Evolutionary conservation across 441 rosid genomes (phyloP).

Genomic region (Euphorbia celastroides): DNA sequence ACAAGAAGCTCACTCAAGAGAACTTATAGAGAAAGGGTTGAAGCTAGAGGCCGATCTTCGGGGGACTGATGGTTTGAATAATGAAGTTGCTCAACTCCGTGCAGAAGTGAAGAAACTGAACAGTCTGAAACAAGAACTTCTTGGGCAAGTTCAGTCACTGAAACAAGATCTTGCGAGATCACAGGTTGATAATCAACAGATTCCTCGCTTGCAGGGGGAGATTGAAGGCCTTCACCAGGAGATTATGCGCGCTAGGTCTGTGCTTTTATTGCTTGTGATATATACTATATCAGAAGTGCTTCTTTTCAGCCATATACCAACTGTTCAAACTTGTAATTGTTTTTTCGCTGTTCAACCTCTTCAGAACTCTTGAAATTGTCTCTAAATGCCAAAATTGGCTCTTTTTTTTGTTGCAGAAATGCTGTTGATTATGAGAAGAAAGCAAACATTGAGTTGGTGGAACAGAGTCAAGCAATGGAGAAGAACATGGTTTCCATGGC

Average conservation of each 20-base stretch:
- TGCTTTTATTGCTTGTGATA: conserved; percentile 11
- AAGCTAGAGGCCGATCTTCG: conserved; percentile 87
- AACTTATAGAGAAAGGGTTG: conserved; percentile 75
- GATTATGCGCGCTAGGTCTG: conserved; percentile 84
- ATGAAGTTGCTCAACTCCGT: conserved; percentile 60
- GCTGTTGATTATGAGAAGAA: conserved; percentile 94
- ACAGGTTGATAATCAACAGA: conserved; percentile 79
- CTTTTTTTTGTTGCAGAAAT: conserved; percentile 41
- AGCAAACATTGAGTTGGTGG: conserved; percentile 83
- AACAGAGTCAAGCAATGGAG: conserved; percentile 92
- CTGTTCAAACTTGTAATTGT: no score
- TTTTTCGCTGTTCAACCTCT: neutral
- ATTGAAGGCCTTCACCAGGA: conserved; percentile 80
- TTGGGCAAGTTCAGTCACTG: conserved; percentile 64
- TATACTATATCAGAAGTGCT: neutral
- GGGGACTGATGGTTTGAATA: conserved; percentile 74
- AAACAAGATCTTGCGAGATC: conserved; percentile 60
- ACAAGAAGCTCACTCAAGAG: conserved; percentile 62
- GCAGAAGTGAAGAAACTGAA: conserved; percentile 73
- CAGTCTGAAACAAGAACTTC: conserved; percentile 61
- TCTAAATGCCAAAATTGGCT: conserved; percentile 10
- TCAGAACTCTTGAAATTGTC: neutral
- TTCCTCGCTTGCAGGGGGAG: conserved; percentile 60
- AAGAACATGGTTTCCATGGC: conserved; percentile 95
- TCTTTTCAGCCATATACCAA: conserved; percentile 1